Evolutionary conservation across 352 stramenopile species (phyloP).

Genomic region (Globisporangium cederbergense): DNA sequence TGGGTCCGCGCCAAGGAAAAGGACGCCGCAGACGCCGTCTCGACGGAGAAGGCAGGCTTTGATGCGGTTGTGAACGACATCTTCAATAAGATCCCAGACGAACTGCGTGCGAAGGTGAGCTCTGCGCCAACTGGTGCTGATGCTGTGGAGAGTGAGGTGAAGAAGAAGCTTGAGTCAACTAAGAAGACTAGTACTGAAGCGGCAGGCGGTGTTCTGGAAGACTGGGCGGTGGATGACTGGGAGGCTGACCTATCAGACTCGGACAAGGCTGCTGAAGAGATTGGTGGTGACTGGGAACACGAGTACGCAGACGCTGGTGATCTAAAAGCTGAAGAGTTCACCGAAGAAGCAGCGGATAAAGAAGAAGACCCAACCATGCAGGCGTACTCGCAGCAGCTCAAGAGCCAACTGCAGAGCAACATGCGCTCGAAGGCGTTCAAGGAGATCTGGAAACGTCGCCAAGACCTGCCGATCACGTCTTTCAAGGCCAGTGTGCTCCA

Average conservation of each 20-base stretch:
- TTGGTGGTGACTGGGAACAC: slow-evolving; percentile 6
- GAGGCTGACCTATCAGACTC: slow-evolving; percentile 53
- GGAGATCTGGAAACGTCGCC: slow-evolving; percentile 41
- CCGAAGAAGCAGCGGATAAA: slow-evolving; percentile 17
- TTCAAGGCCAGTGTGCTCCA: slow-evolving; percentile 82
- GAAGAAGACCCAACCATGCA: slow-evolving; percentile 20
- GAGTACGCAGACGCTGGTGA: background rate
- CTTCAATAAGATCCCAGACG: slow-evolving; percentile 39
- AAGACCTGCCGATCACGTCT: slow-evolving; percentile 72
- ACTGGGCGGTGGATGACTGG: slow-evolving; percentile 75
- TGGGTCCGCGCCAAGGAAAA: slow-evolving; percentile 50
- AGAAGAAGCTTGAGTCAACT: slow-evolving; percentile 3
- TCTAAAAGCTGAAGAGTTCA: background rate
- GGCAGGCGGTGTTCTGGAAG: slow-evolving; percentile 21
- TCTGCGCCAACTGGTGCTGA: background rate
- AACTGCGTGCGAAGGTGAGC: slow-evolving; percentile 40
- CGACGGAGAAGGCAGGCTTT: slow-evolving; percentile 42
- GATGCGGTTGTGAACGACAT: slow-evolving; percentile 53
- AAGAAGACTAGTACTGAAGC: background rate
- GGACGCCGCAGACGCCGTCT: slow-evolving; percentile 27
- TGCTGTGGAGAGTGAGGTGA: slow-evolving; percentile 9
- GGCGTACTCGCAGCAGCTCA: slow-evolving; percentile 34
- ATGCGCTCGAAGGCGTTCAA: slow-evolving; percentile 37
- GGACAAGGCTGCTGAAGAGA: background rate
- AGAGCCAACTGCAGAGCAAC: slow-evolving; percentile 30